Evolutionary conservation across 805 yeast genomes (phyloP).

Genomic region (Metschnikowia matae): DNA sequence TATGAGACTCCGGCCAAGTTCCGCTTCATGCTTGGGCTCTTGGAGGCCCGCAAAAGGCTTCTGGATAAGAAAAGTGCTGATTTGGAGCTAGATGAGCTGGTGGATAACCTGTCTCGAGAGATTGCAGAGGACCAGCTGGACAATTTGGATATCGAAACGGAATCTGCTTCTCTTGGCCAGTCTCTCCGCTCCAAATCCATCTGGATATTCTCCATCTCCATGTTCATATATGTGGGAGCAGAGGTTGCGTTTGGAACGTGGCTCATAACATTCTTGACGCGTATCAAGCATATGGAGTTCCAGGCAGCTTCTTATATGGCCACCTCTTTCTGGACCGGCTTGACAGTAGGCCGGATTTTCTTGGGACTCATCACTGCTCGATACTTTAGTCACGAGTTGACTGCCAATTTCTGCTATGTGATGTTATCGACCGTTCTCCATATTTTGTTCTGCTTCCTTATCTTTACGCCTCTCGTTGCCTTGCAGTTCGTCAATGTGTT

Average conservation of each 20-base stretch:
- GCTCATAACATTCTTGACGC: constrained; percentile 45
- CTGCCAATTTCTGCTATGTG: constrained; percentile 41
- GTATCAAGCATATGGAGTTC: constrained; percentile 37
- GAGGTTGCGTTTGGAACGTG: constrained; percentile 53
- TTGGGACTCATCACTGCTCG: constrained; percentile 53
- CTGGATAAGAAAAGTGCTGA: not conserved
- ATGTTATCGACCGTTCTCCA: constrained; percentile 27
- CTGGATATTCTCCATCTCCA: constrained; percentile 36
- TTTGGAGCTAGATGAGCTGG: constrained; percentile 3
- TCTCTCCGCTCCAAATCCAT: constrained; percentile 33
- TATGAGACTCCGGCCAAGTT: constrained; percentile 46
- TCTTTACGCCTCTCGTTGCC: constrained; percentile 21
- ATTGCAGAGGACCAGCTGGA: constrained; percentile 7
- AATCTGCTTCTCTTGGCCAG: constrained; percentile 26
- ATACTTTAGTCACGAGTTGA: constrained; percentile 43
- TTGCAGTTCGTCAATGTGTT: constrained; percentile 35
- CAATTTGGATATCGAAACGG: constrained; percentile 1
- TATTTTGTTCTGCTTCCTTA: constrained; percentile 28
- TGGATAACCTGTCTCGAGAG: constrained; percentile 9
- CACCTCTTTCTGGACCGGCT: constrained; percentile 48
- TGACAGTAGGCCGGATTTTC: constrained; percentile 45
- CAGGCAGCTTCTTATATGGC: constrained; percentile 44
- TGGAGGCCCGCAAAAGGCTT: constrained; percentile 11
- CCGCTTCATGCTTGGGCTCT: constrained; percentile 22
- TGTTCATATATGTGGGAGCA: constrained; percentile 50